A percentile compares a stretch with the other conserved stretches of the same genome.
Evolutionary conservation across 192 early-diverging fungal species (phyloP).

Genomic region (Gaertneriomyces semiglobifer): DNA sequence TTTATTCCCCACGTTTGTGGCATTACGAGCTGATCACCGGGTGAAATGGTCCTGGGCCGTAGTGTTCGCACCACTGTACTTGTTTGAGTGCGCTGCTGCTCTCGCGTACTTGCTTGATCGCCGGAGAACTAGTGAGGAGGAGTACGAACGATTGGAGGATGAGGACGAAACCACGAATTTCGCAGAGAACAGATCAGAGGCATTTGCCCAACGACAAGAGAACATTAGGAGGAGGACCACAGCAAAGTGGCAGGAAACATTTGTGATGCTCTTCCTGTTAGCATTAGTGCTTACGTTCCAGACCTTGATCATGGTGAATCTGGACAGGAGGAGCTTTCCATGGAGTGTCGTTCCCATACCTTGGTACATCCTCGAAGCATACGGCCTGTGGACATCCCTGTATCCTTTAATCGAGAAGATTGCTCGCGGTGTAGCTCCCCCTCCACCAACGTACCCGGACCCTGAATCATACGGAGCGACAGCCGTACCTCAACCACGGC

Average conservation of each 20-base stretch:
- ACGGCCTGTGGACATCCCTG: conserved; percentile 51
- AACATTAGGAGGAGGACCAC: conserved; percentile 33
- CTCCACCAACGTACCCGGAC: background rate
- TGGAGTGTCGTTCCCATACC: conserved; percentile 73
- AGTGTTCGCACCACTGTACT: conserved; percentile 81
- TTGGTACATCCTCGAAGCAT: conserved; percentile 72
- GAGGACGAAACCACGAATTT: conserved; percentile 34
- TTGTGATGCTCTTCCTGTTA: conserved; percentile 31
- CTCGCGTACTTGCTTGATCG: conserved; percentile 25
- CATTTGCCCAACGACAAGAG: background rate
- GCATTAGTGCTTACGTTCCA: conserved; percentile 70
- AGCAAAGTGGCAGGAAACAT: conserved; percentile 14
- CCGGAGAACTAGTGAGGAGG: conserved; percentile 42
- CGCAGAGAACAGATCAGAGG: background rate
- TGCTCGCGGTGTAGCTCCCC: conserved; percentile 12
- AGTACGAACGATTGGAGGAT: conserved; percentile 45
- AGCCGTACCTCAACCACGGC: conserved; percentile 14
- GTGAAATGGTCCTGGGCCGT: conserved; percentile 68
- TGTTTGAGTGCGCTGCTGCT: conserved; percentile 56
- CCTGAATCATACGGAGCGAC: conserved; percentile 26
- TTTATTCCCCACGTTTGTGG: conserved; percentile 77
- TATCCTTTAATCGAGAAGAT: conserved; percentile 1
- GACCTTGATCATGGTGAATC: conserved; percentile 65
- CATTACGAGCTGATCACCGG: conserved; percentile 68
- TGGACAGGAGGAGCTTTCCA: conserved; percentile 57